Conservation (phyloP, 139 green algal genomes). For the Chloropicon primus region DNA sequence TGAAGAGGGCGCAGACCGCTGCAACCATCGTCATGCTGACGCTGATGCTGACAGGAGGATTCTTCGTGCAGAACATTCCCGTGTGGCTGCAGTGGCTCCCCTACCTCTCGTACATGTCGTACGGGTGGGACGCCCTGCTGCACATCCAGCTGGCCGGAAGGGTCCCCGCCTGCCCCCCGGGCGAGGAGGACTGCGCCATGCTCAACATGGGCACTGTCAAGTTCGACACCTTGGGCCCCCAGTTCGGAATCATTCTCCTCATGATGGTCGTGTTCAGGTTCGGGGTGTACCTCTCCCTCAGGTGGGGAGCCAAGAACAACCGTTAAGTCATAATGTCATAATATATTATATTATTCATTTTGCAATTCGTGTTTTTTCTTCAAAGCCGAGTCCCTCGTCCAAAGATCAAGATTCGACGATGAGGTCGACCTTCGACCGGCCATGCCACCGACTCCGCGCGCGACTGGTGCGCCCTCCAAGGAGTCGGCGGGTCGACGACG, state of each 20-base stretch:
- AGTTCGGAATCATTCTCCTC: background rate
- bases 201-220: background rate
- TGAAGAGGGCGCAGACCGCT: slow-evolving; percentile 3
- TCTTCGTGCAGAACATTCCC: slow-evolving; percentile 8
- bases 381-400: too few species aligned
- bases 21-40: slow-evolving; percentile 8
- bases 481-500: too few species aligned
- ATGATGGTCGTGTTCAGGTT: background rate
- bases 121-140: slow-evolving; percentile 42
- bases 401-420: too few species aligned
- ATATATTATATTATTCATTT: background rate
- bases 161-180: background rate
- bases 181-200: background rate
- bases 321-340: background rate
- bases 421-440: too few species aligned
- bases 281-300: background rate
- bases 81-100: slow-evolving; percentile 3
- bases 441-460: too few species aligned
- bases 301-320: background rate
- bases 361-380: too few species aligned
- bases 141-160: slow-evolving; percentile 27
- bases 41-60: slow-evolving; percentile 5
- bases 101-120: slow-evolving; percentile 51
- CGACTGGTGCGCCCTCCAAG: too few species aligned
- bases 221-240: background rate